Conservation (phyloP, 1,284 basidiomycete species). For the Apiotrichum mycotoxinovorans region DNA sequence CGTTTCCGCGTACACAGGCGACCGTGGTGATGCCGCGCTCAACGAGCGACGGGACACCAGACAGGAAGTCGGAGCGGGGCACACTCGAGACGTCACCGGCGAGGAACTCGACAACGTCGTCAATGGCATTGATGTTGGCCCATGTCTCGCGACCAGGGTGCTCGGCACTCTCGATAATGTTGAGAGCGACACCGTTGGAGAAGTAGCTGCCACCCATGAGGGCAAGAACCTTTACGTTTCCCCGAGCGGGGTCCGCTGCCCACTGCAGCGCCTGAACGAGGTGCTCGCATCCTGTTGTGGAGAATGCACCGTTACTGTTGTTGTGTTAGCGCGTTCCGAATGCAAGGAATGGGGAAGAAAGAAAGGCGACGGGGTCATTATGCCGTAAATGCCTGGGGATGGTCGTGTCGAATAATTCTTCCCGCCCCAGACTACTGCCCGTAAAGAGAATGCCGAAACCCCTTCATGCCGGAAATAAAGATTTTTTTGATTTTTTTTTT, state of each 20-base stretch:
- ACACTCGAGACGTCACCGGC: constrained; percentile 32
- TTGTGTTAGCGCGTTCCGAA: background rate
- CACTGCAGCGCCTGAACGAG: constrained; percentile 48
- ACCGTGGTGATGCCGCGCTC: constrained; percentile 51
- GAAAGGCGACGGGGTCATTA: background rate
- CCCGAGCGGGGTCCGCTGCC: constrained; percentile 39
- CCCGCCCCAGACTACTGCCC: too few species aligned
- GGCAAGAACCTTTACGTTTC: constrained; percentile 45
- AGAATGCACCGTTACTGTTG: constrained; percentile 51
- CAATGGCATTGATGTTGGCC: constrained; percentile 54
- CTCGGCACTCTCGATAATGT: constrained; percentile 50
- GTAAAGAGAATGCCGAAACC: too few species aligned
- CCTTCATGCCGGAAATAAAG: too few species aligned
- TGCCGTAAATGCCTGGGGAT: too few species aligned
- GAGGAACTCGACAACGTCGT: constrained; percentile 49
- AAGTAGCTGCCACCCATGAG: constrained; percentile 52
- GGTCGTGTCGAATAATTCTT: too few species aligned
- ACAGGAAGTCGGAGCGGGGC: constrained; percentile 36
- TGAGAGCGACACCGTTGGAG: constrained; percentile 53
- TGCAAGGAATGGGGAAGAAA: background rate
- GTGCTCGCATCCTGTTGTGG: constrained; percentile 49
- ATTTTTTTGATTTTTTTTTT: too few species aligned
- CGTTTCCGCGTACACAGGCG: constrained; percentile 52
- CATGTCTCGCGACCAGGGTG: constrained; percentile 51
- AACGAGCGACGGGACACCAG: constrained; percentile 36